Evolutionary conservation across 345 rosid species (phyloP), one percentile per base, ranked within the genome.

Genomic region (Aegle marmelos): DNA sequence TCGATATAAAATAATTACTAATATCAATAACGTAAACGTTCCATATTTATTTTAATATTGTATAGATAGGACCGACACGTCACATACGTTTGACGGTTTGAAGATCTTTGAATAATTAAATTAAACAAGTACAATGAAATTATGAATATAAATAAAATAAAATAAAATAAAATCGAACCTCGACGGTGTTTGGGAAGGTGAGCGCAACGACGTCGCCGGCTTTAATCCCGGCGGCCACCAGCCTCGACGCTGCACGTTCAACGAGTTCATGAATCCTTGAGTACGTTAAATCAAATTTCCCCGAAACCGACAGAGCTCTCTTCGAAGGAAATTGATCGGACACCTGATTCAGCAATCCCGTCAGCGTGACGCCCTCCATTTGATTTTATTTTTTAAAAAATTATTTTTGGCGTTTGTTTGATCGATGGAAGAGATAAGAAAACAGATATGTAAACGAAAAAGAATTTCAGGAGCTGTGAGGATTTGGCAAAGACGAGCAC

Each of bases 161-260:
- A 37, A 27, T 36, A 16, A 58, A 17, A 17, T 31, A 31, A 37
- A 30, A 34, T 14, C 66, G 17, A 68, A 85, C 85, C 87, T 85
- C 87, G 76, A 82, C 68, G 31, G 86, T 78, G 81, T 87, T 89
- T 5, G 91, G 91, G 70, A 90, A 89, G 17, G 91, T 81, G 37
- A 90, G 88, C 34, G 94, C 94, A 34, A 90, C 92, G 4, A 89
- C 90, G 66, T 90, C 90, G 6, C 90, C 92, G 13, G 91, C 85
- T 5, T 79, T 73, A 65, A 89, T 79, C 3, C 92, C 92, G 2
- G 83, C 80, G 19, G 87, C 79, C 22, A 81, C 84, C 36, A 90
- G 91, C 13, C 84, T 79, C 68, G 88, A 78, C 70, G 92, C 90
- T 53, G 90, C 89, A 36, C 78, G 70, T 62, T 89, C 90, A 11